phyloP scores from a whole-genome alignment of 169 alveolate genomes.

The Plasmodium ovale region DNA sequence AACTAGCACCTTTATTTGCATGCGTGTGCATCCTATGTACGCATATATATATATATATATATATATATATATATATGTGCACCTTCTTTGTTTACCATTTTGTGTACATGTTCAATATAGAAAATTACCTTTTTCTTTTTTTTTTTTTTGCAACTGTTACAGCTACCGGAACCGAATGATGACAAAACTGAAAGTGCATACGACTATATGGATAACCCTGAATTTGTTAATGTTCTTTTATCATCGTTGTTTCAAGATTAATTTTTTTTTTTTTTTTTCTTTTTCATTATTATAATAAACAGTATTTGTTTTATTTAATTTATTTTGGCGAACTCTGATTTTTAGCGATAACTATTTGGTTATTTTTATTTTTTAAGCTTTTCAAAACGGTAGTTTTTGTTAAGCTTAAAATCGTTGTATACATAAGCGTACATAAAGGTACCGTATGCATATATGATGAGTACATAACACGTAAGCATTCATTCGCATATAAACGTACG shows the following conservation, averaged over 20 bases:
- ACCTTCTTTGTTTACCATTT: neutral
- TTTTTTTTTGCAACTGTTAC: constrained; percentile 1
- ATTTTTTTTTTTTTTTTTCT: constrained; percentile 26
- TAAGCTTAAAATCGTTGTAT: neutral
- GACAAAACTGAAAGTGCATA: constrained; percentile 20
- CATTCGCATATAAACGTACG: too few species aligned
- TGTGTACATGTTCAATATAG: neutral
- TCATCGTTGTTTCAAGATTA: constrained; percentile 70
- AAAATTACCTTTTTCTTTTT: neutral
- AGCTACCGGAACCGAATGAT: constrained; percentile 65
- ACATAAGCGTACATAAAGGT: neutral
- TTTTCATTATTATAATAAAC: neutral
- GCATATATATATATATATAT: neutral
- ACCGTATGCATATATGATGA: too few species aligned
- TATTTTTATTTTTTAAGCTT: neutral
- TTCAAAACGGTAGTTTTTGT: neutral
- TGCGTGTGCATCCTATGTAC: neutral
- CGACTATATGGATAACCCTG: constrained; percentile 71
- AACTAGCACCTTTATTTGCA: neutral
- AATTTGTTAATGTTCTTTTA: constrained; percentile 47
- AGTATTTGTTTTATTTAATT: neutral
- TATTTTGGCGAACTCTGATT: neutral
- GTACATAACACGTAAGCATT: too few species aligned
- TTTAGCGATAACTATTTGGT: neutral
- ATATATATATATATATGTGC: neutral